These are phyloP conservation scores for Tephrocybe sp. DNA, from an alignment of 768 basidiomycete genomes.

Conservation along the genomic window DNA sequence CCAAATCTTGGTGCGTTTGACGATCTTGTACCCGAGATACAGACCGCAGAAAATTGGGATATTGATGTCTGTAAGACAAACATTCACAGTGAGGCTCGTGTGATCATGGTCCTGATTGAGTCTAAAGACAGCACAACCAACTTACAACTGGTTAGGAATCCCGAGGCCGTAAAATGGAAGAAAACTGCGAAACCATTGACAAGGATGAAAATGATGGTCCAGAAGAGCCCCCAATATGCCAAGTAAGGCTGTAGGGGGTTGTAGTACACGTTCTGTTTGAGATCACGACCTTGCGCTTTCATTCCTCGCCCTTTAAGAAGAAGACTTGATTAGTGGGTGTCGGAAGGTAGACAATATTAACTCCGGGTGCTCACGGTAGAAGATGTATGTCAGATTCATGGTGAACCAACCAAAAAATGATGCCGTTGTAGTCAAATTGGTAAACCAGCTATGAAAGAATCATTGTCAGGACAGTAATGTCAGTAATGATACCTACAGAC, in stretches of 20 bases:
- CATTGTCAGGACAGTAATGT: neutral
- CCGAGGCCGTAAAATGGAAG: conserved; percentile 54
- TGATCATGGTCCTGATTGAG: neutral
- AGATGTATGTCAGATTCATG: conserved; percentile 71
- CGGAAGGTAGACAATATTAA: neutral
- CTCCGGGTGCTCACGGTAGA: conserved; percentile 55
- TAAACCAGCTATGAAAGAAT: conserved; percentile 53
- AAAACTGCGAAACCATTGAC: conserved; percentile 57
- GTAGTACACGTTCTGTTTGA: conserved; percentile 59
- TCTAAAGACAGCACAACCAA: too few relatives aligned
- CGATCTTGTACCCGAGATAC: conserved; percentile 42
- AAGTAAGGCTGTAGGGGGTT: conserved; percentile 64
- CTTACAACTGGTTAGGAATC: conserved; percentile 45
- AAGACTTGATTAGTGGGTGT: neutral
- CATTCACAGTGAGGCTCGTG: neutral
- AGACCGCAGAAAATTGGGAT: conserved; percentile 43
- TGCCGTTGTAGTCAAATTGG: conserved; percentile 61
- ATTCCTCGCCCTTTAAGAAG: conserved; percentile 50
- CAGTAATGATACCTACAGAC: neutral
- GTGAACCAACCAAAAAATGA: conserved; percentile 68
- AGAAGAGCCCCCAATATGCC: conserved; percentile 67
- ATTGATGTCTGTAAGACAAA: conserved; percentile 35
- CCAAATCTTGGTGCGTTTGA: conserved; percentile 47
- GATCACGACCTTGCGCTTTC: conserved; percentile 62
- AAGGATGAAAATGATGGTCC: conserved; percentile 59